Conservation (phyloP, 2,329 filamentous ascomycete genomes). For the Drechslerella dactyloides region DNA sequence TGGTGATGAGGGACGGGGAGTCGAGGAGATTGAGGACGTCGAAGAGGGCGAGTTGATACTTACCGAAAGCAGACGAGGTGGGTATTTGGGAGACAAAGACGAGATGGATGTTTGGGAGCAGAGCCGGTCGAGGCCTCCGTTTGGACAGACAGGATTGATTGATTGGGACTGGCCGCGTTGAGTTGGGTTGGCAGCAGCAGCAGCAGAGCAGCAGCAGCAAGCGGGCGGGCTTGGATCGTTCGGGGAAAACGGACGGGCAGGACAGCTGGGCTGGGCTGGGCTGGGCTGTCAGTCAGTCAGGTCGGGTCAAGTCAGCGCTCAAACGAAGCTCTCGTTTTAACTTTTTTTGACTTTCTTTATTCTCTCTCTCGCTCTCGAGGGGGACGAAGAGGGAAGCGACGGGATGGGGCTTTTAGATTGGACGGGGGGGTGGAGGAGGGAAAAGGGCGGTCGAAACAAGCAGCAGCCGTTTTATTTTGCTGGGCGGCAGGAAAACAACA, state of each 20-base stretch:
- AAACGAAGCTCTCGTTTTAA: background rate
- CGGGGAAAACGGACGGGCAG: background rate
- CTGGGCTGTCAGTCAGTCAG: background rate
- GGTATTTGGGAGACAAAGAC: constrained; percentile 19
- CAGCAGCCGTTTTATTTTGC: constrained; percentile 13
- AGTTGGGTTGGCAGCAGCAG: background rate
- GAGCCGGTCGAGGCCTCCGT: background rate
- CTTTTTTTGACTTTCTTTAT: background rate
- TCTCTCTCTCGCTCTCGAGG: background rate
- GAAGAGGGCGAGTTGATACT: constrained; percentile 48
- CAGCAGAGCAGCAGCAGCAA: too few relatives aligned
- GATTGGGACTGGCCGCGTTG: background rate
- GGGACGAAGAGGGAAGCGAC: constrained; percentile 12
- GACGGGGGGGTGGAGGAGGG: constrained; percentile 31
- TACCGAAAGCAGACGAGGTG: constrained; percentile 51
- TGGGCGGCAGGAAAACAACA: constrained; percentile 39
- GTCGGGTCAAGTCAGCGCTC: background rate
- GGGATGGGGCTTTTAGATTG: constrained; percentile 7
- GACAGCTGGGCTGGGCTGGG: background rate
- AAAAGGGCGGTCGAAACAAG: constrained; percentile 30
- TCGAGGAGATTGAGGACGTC: constrained; percentile 33
- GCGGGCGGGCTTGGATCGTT: background rate
- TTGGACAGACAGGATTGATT: too few relatives aligned
- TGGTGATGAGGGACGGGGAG: constrained; percentile 39
- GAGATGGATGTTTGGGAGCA: constrained; percentile 20